phyloP scores from a whole-genome alignment of 805 yeast species.

The Wickerhamomyces canadensis region DNA sequence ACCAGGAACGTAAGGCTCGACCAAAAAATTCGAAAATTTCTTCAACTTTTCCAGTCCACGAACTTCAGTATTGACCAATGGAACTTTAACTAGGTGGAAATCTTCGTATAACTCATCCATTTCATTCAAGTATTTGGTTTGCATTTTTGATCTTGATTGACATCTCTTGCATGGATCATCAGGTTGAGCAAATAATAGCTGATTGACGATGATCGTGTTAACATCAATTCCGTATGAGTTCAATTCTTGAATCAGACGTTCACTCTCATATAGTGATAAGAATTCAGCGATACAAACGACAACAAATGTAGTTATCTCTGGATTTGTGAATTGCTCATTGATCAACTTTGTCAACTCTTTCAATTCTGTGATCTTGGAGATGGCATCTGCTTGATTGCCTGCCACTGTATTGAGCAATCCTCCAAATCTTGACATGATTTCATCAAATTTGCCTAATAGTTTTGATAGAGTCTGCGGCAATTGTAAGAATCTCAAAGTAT shows the following conservation, averaged over 20 bases:
- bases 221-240: constrained; percentile 95
- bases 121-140: constrained; percentile 88
- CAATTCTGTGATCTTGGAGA: constrained; percentile 72
- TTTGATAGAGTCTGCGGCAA: constrained; percentile 90
- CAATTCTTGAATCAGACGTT: constrained; percentile 94
- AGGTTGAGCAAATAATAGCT: constrained; percentile 74
- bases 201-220: constrained; percentile 93
- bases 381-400: constrained; percentile 67
- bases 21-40: constrained; percentile 75
- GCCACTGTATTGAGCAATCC: constrained; percentile 80
- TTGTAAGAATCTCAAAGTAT: constrained; percentile 90
- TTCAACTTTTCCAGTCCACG: constrained; percentile 86
- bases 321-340: constrained; percentile 91
- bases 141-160: constrained; percentile 91
- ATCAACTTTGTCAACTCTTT: constrained; percentile 81
- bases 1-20: constrained; percentile 71
- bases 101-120: constrained; percentile 96
- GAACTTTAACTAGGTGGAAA: constrained; percentile 93
- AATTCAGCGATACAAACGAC: constrained; percentile 98
- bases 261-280: constrained; percentile 92
- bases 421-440: constrained; percentile 80
- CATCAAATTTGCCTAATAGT: constrained; percentile 80
- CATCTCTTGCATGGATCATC: constrained; percentile 86
- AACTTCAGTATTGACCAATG: constrained; percentile 89
- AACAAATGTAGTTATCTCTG: constrained; percentile 90